Evolutionary conservation across 805 yeast genomes (phyloP).

Genomic region (Yarrowia sp.): DNA sequence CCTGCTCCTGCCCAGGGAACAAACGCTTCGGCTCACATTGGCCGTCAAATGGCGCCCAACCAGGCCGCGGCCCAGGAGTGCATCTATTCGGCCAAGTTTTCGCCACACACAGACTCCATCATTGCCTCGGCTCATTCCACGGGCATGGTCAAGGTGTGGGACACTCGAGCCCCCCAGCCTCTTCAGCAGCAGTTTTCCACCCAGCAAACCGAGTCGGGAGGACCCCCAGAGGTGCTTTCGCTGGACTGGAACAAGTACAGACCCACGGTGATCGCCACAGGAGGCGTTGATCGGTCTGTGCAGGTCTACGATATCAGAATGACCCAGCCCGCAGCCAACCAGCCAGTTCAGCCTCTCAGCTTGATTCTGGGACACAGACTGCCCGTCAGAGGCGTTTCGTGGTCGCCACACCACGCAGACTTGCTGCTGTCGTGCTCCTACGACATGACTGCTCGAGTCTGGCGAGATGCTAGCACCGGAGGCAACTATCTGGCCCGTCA

Average conservation of each 20-base stretch:
- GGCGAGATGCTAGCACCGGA: slow-evolving; percentile 66
- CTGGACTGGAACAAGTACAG: slow-evolving; percentile 93
- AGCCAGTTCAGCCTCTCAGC: slow-evolving; percentile 45
- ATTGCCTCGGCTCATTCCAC: slow-evolving; percentile 76
- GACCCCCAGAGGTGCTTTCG: slow-evolving; percentile 63
- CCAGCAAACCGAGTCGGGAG: slow-evolving; percentile 47
- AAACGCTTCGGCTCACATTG: slow-evolving; percentile 26
- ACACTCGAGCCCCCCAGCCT: slow-evolving; percentile 71
- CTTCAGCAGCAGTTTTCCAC: slow-evolving; percentile 50
- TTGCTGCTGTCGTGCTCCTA: slow-evolving; percentile 78
- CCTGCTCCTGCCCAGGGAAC: slow-evolving; percentile 34
- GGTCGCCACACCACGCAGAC: slow-evolving; percentile 88
- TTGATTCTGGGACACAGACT: slow-evolving; percentile 73
- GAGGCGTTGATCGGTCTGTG: slow-evolving; percentile 87
- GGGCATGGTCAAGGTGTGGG: slow-evolving; percentile 82
- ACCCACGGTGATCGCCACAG: slow-evolving; percentile 78
- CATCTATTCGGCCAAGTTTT: slow-evolving; percentile 78
- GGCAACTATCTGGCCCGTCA: slow-evolving; percentile 47
- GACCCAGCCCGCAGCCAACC: slow-evolving; percentile 53
- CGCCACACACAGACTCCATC: slow-evolving; percentile 81
- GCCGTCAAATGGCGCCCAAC: slow-evolving; percentile 22
- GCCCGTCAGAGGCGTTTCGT: slow-evolving; percentile 79
- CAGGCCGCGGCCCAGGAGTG: slow-evolving; percentile 57
- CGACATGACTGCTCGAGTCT: slow-evolving; percentile 90
- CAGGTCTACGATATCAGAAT: slow-evolving; percentile 89